Percentiles rank a stretch among this genome's conserved stretches.
Evolutionary conservation across 2,329 filamentous ascomycete species (phyloP).

Genomic region (Stylonectria norvegica): DNA sequence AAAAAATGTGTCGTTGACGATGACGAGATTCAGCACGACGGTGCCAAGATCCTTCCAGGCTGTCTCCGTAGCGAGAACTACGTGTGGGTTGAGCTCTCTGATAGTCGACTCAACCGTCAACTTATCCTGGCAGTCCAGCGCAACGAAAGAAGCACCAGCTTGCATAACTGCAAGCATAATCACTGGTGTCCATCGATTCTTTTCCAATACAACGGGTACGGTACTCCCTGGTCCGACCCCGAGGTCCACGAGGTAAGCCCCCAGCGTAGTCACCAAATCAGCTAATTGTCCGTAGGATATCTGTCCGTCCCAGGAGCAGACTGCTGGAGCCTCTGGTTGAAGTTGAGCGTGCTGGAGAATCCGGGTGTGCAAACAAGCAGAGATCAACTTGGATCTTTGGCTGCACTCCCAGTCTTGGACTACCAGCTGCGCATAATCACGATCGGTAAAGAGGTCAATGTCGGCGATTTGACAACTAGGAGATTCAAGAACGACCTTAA

Average conservation of each 20-base stretch:
- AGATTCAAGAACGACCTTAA: conserved; percentile 43
- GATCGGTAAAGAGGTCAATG: conserved; percentile 52
- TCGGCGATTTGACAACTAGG: conserved; percentile 42
- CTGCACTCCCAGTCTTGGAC: conserved; percentile 48
- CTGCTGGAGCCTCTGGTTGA: conserved; percentile 39
- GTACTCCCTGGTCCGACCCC: conserved; percentile 52
- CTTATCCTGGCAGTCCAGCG: conserved; percentile 45
- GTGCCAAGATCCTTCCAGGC: conserved; percentile 38
- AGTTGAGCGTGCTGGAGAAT: conserved; percentile 39
- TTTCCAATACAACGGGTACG: conserved; percentile 66
- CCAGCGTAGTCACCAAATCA: conserved; percentile 36
- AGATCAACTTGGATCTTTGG: conserved; percentile 37
- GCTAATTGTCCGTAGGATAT: conserved; percentile 41
- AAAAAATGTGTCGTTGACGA: conserved; percentile 42
- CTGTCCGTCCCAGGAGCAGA: conserved; percentile 45
- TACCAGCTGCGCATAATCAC: conserved; percentile 52
- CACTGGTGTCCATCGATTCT: conserved; percentile 65
- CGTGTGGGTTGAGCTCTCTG: conserved; percentile 40
- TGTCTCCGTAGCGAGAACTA: conserved; percentile 45
- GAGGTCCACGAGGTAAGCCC: conserved; percentile 45
- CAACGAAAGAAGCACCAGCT: conserved; percentile 49
- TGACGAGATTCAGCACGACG: conserved; percentile 39
- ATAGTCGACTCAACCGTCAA: conserved; percentile 41
- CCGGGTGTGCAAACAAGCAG: conserved; percentile 43
- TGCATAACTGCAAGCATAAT: conserved; percentile 68